phyloP scores from a whole-genome alignment of 176 grass and related monocot genomes.

The Typha latifolia region DNA sequence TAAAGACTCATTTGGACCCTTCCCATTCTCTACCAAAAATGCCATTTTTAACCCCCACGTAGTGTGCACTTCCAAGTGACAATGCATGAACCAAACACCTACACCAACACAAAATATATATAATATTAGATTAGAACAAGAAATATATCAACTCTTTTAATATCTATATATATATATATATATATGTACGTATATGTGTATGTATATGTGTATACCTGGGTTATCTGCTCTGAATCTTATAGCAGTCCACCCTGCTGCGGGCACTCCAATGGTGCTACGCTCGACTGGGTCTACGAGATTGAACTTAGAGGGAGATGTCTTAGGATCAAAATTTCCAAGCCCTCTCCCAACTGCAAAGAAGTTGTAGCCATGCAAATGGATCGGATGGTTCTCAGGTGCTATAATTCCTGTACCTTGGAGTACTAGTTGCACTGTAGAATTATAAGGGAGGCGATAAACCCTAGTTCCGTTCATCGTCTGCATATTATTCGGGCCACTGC shows the following conservation, averaged over 20 bases:
- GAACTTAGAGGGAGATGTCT: conserved; percentile 38
- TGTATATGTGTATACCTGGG: conserved; percentile 32
- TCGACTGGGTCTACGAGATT: conserved; percentile 66
- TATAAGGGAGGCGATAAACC: conserved; percentile 55
- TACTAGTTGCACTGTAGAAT: conserved; percentile 47
- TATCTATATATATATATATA: not conserved
- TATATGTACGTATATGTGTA: too few relatives aligned
- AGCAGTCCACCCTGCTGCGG: conserved; percentile 50
- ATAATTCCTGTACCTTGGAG: conserved; percentile 65
- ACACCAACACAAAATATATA: conserved; percentile 8
- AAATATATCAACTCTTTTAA: not conserved
- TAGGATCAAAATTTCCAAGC: conserved; percentile 42
- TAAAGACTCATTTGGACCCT: conserved; percentile 40
- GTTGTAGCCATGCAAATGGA: conserved; percentile 67
- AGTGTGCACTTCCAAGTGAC: conserved; percentile 71
- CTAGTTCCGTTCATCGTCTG: conserved; percentile 57
- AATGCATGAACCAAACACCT: conserved; percentile 83
- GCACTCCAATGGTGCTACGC: conserved; percentile 59
- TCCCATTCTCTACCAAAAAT: conserved; percentile 56
- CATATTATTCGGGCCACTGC: conserved; percentile 47
- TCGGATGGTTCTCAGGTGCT: conserved; percentile 56
- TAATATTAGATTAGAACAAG: conserved; percentile 4
- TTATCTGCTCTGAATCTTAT: conserved; percentile 72
- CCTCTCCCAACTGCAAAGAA: conserved; percentile 59
- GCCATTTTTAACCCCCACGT: conserved; percentile 75